Evolutionary conservation across 2,329 filamentous ascomycete genomes (phyloP), one percentile per base, ranked within the genome.

Genomic region (Sphaerulina populicola): DNA sequence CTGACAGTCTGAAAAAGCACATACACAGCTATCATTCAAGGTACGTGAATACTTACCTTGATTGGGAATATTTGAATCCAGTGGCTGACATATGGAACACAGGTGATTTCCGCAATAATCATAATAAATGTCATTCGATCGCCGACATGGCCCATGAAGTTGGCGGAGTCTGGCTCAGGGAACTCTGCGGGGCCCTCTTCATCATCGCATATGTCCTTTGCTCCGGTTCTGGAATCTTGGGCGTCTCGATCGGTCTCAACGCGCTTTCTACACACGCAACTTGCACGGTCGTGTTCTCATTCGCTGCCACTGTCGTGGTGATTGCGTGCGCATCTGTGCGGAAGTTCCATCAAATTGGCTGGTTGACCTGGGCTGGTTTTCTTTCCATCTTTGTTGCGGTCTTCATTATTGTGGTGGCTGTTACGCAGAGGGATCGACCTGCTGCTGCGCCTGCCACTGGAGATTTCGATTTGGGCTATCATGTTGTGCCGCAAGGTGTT

Each of bases 321-420:
- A 74, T 75, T 23, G 55, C 71, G 0, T 69, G 73, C 5, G 77
- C 78, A 1, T 76, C 72, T 23, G 71, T 80, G 4, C 74, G 79
- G 54, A 83, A 57, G 50, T 77, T 82, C 57, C 72, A 78, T 46
- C 77, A 81, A 58, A 76, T 83, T 52, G 77, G 75, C 2, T 82
- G 78, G 77, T 66, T 83, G 39, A 80, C 78, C 0, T 83, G 77
- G 75, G 74, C 72, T 9, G 81, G 80, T 0, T 81, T 83, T 58
- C 51, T 73, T 4, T 78, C 74, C 27, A 75, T 83, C 35, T 81
- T 78, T 57, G 66, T 73, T 12, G 79, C 80, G 5, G 66, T 67
- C 31, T 60, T 67, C 44, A 64, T 66, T 30, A 69, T 83, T 35
- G 63, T 66, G 21, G 53, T 67, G 11, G 78, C 74, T 5, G 79